A percentile compares a stretch with the other conserved stretches of the same genome.
Conservation (phyloP, 352 stramenopile genomes). For the Thalassiosira livingstoniorum region DNA sequence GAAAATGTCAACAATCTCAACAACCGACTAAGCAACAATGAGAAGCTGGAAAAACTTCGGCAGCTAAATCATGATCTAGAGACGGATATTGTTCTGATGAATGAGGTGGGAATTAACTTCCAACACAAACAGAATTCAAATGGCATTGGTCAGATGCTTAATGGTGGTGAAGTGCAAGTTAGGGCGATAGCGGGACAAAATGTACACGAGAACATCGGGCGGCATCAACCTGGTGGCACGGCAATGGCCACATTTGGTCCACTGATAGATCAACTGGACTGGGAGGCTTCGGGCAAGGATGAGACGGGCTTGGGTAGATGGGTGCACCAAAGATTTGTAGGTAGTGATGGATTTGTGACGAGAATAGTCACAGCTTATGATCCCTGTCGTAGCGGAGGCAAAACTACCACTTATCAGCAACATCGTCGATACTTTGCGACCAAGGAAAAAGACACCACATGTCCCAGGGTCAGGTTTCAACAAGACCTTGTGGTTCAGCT, state of each 20-base stretch:
- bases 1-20: neutral
- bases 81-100: neutral
- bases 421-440: no score
- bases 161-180: neutral
- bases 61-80: neutral
- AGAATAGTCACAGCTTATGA: slow-evolving; percentile 3
- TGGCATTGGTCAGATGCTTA: neutral
- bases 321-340: neutral
- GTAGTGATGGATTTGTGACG: neutral
- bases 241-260: neutral
- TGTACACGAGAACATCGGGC: neutral
- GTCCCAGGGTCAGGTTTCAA: no score
- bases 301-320: slow-evolving; percentile 9
- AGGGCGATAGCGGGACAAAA: neutral
- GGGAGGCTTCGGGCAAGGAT: slow-evolving; percentile 7
- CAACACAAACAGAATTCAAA: neutral
- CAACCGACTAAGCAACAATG: neutral
- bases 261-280: slow-evolving; percentile 5
- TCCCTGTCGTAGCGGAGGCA: neutral
- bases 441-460: slow-evolving; percentile 4
- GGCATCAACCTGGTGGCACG: slow-evolving; percentile 13
- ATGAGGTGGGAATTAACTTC: neutral
- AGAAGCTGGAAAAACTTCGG: no score
- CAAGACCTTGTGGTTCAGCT: no score
- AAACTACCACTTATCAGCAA: no score